Evolutionary conservation across 345 rosid species (phyloP).

Genomic region (Camelina sativa): DNA sequence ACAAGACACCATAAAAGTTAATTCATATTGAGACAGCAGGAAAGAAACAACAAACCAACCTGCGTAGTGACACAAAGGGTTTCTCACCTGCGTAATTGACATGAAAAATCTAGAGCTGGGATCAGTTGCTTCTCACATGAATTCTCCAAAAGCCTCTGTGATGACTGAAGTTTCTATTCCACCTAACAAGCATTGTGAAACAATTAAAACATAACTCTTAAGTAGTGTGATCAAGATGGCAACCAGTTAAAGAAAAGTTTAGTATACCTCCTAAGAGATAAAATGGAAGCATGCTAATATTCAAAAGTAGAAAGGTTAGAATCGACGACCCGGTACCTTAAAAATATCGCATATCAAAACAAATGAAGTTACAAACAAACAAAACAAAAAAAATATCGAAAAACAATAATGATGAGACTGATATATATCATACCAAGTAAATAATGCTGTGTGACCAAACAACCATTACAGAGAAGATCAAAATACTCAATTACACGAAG

Average conservation of each 20-base stretch:
- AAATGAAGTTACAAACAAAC: constrained; percentile 85
- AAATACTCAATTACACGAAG: not conserved
- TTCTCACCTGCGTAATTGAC: not conserved
- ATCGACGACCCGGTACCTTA: constrained; percentile 61
- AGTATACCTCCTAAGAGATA: too few relatives aligned
- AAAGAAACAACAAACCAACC: constrained; percentile 56
- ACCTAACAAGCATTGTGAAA: constrained; percentile 52
- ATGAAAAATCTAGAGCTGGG: constrained; percentile 17
- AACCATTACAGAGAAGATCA: not conserved
- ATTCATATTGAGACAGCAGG: constrained; percentile 10
- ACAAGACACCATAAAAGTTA: not conserved
- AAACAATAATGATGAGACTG: not conserved
- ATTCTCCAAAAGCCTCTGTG: constrained; percentile 96
- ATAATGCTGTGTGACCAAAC: not conserved
- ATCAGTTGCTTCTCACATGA: constrained; percentile 52
- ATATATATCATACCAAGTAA: not conserved
- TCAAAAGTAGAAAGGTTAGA: too few relatives aligned
- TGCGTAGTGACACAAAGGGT: constrained; percentile 83
- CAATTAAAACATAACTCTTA: constrained; percentile 10
- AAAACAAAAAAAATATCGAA: too few relatives aligned
- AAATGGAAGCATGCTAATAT: not conserved
- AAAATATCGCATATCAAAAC: constrained; percentile 88
- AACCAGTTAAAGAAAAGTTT: constrained; percentile 7
- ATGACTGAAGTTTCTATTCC: constrained; percentile 78
- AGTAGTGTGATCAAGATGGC: constrained; percentile 2